Evolutionary conservation across 1,284 basidiomycete species (phyloP).

Genomic region (Melanopsichium pennsylvanicum): DNA sequence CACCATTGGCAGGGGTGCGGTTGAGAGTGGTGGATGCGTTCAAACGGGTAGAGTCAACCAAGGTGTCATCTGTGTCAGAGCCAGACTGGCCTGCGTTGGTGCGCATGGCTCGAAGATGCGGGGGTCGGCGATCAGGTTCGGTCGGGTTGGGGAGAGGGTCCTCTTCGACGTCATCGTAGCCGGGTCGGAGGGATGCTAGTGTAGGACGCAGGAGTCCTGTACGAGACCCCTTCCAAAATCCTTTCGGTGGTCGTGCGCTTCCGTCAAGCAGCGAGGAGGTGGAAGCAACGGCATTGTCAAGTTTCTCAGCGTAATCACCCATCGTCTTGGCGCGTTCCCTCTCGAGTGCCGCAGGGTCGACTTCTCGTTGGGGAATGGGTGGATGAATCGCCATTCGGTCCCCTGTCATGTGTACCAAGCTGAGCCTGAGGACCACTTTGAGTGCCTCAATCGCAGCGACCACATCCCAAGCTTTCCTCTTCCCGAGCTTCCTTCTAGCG

Average conservation of each 20-base stretch:
- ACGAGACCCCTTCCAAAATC: constrained; percentile 54
- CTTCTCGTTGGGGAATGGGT: constrained; percentile 64
- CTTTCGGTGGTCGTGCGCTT: constrained; percentile 18
- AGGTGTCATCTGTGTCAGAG: constrained; percentile 56
- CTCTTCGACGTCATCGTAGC: constrained; percentile 10
- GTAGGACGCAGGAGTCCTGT: constrained; percentile 55
- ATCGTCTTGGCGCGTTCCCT: constrained; percentile 39
- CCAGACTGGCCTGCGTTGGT: constrained; percentile 40
- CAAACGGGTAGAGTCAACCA: constrained; percentile 48
- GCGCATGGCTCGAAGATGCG: constrained; percentile 30
- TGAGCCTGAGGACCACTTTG: constrained; percentile 65
- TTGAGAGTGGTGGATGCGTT: constrained; percentile 16
- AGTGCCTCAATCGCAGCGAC: constrained; percentile 66
- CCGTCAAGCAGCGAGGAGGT: background rate
- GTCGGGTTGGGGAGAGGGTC: background rate
- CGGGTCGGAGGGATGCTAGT: constrained; percentile 52
- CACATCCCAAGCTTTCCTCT: constrained; percentile 64
- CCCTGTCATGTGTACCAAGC: constrained; percentile 64
- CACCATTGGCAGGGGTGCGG: background rate
- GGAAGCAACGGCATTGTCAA: constrained; percentile 25
- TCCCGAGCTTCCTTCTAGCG: constrained; percentile 60
- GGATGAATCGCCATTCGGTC: constrained; percentile 64
- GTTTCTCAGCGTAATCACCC: constrained; percentile 19
- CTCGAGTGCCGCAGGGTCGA: constrained; percentile 62
- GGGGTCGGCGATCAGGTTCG: constrained; percentile 20